Base-by-base conservation (phyloP, 805 yeast species). In the Saturnispora quitensis region DNA sequence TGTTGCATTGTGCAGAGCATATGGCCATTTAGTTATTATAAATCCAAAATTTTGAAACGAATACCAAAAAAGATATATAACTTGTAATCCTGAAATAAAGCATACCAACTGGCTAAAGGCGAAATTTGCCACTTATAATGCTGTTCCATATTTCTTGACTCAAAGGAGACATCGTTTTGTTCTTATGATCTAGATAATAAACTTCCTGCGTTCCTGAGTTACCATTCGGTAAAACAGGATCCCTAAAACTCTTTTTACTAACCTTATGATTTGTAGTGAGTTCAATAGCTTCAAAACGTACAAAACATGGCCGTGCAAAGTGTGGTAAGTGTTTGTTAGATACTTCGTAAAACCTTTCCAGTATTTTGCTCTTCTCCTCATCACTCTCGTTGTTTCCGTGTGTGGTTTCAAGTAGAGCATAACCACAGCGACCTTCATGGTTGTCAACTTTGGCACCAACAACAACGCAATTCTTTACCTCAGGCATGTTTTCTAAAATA, bases 391-490 rank as follows among this genome's bases (percentile, higher is more conserved):
- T 45, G 28, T 54, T 52, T 34, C 50, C 31, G 15, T 53, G 45
- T 3, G 15, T 28, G 0, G 82, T 75, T 61, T 84, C 82, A 12
- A 89, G 62, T 2, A 88, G 84, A 0, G 93, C 95, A 66, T 85
- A 87, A 0, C 98, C 97, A 13, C 96, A 96, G 60, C 97, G 77
- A 38, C 98, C 98, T 68, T 90, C 98, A 62, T 90, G 95, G 50
- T 82, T 76, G 4, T 91, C 93, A 9, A 90, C 84, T 62, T 77
- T 77, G 4, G 85, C 83, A 36, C 97, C 97, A 50, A 93, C 97
- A 22, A 90, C 96, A 45, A 88, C 89, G 12, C 84, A 79, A 55
- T 84, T 88, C 54, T 76, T 75, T 46, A 85, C 70, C 24, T 66
- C 69, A 28, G 70, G 64, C 12, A 55, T 24, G 28, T 43, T 50